Conservation (phyloP, 768 basidiomycete species). For the Rhizopogon rudus region DNA sequence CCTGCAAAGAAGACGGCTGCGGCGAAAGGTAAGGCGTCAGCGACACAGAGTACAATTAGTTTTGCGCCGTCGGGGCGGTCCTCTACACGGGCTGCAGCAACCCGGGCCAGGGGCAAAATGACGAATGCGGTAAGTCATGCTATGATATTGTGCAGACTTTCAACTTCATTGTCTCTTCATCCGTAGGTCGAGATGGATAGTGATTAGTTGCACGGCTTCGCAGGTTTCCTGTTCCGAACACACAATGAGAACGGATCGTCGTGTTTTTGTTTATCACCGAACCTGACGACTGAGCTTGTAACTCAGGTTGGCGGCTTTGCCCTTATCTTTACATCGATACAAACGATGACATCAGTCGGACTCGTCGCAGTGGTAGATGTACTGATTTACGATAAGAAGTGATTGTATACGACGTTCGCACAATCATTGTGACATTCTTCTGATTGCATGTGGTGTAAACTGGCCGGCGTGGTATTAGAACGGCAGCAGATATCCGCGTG, state of each 20-base stretch:
- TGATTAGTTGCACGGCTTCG: conserved; percentile 11
- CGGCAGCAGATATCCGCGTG: too few species aligned
- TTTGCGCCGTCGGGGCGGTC: conserved; percentile 57
- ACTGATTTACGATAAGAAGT: too few species aligned
- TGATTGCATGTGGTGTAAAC: too few species aligned
- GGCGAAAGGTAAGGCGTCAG: conserved; percentile 21
- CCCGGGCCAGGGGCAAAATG: conserved; percentile 61
- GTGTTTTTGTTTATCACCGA: background rate
- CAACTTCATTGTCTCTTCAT: background rate
- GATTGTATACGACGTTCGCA: too few species aligned
- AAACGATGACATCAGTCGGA: too few species aligned
- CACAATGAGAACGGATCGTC: background rate
- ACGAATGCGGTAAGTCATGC: conserved; percentile 34
- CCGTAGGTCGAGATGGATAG: conserved; percentile 20
- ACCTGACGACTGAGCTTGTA: background rate
- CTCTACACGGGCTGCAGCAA: conserved; percentile 64
- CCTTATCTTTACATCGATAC: background rate
- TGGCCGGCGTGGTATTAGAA: too few species aligned
- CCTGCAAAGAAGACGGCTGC: conserved; percentile 43
- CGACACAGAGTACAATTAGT: conserved; percentile 50
- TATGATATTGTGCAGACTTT: background rate
- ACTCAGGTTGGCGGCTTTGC: too few species aligned
- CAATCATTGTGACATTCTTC: too few species aligned
- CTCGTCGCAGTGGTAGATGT: too few species aligned
- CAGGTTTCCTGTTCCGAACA: background rate